Evolutionary conservation across 1,284 basidiomycete genomes (phyloP), one percentile per base, ranked within the genome.

Genomic region (Leccinum pachyderme): DNA sequence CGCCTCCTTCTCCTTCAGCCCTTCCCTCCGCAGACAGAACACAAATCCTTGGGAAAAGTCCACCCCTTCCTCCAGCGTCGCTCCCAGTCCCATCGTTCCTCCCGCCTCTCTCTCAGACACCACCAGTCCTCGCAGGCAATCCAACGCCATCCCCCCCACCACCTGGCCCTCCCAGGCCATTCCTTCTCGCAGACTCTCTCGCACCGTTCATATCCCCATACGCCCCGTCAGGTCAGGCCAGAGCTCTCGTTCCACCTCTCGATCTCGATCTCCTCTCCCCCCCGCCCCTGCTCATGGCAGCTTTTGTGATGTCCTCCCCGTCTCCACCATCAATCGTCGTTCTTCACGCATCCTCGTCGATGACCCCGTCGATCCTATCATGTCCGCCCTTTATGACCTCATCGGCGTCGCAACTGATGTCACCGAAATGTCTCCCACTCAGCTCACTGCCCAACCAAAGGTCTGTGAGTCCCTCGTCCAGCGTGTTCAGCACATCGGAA

Each of bases 401-500:
- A 97, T 97, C 61, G 82, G 85, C 25, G 86, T 98, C 44, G 95
- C 96, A n/a, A 96, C 95, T 45, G 96, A 98, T 64, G 87, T 99
- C 54, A 80, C 87, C 29, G 95, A 98, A 62, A 95, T 93, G 77
- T 88, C 93, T 31, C 83, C 96, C 59, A 80, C 87, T 18, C 86
- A 92, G 60, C 84, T 99, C 49, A 93, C 93, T 0, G 81, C 88
- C 5, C 85, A 91, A 56, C 86, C 95, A 33, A 92, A 94, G 67
- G 74, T 87, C 29, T 97, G 94, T 72, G 88, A 91, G 59, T 82
- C 88, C 59, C 82, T 96, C 58, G 95, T 99, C 31, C 87, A 93
- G 65, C 83, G 91, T 54, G 86, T 98, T 0, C 95, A 98, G 73
- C 82, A 81, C 56, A 91, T 98, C 60, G 97, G 97, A 54, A 89